Percentiles rank a stretch among this genome's conserved stretches.
Conservation (phyloP, 768 basidiomycete species). For the Pholiota conissans region DNA sequence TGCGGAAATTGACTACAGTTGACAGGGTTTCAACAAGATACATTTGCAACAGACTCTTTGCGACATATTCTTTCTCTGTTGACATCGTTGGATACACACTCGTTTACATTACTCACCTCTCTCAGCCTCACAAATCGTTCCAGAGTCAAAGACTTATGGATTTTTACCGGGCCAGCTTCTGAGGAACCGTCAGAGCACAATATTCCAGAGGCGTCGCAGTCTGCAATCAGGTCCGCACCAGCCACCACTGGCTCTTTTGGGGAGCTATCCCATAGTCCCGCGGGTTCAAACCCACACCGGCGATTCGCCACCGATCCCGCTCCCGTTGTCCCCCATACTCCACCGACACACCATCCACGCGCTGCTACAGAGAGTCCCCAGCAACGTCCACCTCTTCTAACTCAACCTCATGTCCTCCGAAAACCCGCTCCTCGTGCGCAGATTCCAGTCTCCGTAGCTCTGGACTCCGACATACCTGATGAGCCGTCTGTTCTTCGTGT, state of each 20-base stretch:
- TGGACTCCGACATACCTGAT: slow-evolving; percentile 31
- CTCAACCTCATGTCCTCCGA: slow-evolving; percentile 43
- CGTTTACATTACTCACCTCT: slow-evolving; percentile 68
- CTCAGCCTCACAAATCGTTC: slow-evolving; percentile 72
- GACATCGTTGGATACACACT: slow-evolving; percentile 63
- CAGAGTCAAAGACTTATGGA: slow-evolving; percentile 75
- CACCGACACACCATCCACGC: slow-evolving; percentile 22
- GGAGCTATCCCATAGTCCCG: background rate
- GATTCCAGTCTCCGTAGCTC: slow-evolving; percentile 60
- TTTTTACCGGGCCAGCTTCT: slow-evolving; percentile 61
- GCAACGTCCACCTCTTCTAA: slow-evolving; percentile 21
- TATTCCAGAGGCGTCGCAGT: background rate
- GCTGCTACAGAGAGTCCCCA: slow-evolving; percentile 20
- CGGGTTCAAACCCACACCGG: slow-evolving; percentile 29
- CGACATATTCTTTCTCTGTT: slow-evolving; percentile 69
- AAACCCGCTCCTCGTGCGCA: slow-evolving; percentile 68
- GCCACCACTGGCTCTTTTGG: background rate
- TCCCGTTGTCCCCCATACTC: slow-evolving; percentile 13
- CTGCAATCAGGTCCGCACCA: background rate
- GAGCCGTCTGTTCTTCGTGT: slow-evolving; percentile 28
- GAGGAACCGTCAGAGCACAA: slow-evolving; percentile 25
- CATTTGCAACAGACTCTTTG: slow-evolving; percentile 72
- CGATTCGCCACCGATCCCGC: slow-evolving; percentile 37
- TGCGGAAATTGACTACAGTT: background rate
- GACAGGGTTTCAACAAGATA: slow-evolving; percentile 77